phyloP scores from a whole-genome alignment of 164 flowering plant genomes.

The Vitis amurensis region DNA sequence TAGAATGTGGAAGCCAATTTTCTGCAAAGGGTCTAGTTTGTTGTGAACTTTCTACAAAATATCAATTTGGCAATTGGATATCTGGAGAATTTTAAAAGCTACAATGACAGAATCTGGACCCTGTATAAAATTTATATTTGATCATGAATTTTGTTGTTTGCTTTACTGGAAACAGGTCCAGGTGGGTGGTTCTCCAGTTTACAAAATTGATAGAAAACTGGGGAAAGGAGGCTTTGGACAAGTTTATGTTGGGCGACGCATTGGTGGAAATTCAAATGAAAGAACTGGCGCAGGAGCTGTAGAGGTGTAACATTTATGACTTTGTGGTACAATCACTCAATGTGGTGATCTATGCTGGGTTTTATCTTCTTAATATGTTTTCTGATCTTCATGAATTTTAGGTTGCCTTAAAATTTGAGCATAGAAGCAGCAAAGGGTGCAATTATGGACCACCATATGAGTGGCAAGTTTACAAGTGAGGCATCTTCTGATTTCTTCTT shows the following conservation, averaged over 20 bases:
- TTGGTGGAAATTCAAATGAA: slow-evolving; percentile 36
- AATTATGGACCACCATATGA: slow-evolving; percentile 86
- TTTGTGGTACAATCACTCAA: not conserved
- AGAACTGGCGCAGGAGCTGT: slow-evolving; percentile 60
- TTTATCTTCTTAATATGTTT: not conserved
- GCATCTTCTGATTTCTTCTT: not conserved
- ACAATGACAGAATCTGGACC: not conserved
- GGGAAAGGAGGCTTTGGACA: slow-evolving; percentile 98
- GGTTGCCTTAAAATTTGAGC: slow-evolving; percentile 91
- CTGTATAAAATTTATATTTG: not conserved
- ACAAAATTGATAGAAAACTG: slow-evolving; percentile 65
- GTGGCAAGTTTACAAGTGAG: slow-evolving; percentile 90
- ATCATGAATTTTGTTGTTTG: not conserved
- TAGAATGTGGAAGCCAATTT: no score
- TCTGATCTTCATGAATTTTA: slow-evolving; percentile 18
- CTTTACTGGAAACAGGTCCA: slow-evolving; percentile 54
- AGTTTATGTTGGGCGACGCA: slow-evolving; percentile 79
- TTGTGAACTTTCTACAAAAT: no score
- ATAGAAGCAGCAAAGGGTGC: slow-evolving; percentile 86
- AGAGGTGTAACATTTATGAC: slow-evolving; percentile 49
- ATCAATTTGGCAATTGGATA: no score
- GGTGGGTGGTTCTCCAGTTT: slow-evolving; percentile 77
- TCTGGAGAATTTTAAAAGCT: no score
- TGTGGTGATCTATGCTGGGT: not conserved
- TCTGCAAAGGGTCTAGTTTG: no score